Evolutionary conservation across 306 rosid genomes (phyloP), one percentile per base, ranked within the genome.

Genomic region (Fragaria iinumae): DNA sequence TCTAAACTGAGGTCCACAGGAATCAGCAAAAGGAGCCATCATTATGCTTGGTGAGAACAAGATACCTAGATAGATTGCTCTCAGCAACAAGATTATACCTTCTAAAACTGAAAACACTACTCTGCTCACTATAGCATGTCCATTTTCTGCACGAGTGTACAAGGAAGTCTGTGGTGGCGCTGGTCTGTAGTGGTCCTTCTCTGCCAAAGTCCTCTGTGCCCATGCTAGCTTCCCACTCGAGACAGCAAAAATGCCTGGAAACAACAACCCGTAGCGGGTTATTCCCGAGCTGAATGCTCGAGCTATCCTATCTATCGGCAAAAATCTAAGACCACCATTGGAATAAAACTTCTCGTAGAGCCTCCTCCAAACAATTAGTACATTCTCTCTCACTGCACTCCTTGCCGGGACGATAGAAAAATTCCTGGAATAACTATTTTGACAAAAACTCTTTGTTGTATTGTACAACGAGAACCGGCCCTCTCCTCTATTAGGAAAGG

Each of bases 221-320:
- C 89, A 89, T 79, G 97, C 97, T 84, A 89, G 73, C 85, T 95
- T 90, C 67, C 99, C 97, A 65, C 86, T 87, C 17, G 90, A 68
- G 79, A 89, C 69, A 4, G 99, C 96, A 77, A 95, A 90, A 83
- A 92, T 65, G 77, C 97, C 90, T 49, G 98, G 98, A 81, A 95
- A 90, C 71, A 92, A 63, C 78, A 89, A 68, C 78, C 86, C 89
- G 72, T 96, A 90, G 72, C 92, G 97, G 60, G 87, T 66, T 80
- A 89, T 65, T 69, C 97, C 95, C 88, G 92, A 83, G 85, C 91
- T 90, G 83, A 95, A 89, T 2, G 99, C 97, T 83, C 87, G 97
- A 79, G 97, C 90, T 74, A 92, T 85, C 84, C 72, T 88, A 77
- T 82, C 88, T 88, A 92, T 81, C 53, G 89, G 73, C 78, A 82